These are phyloP conservation scores for Botrytis byssoidea DNA, from an alignment of 2,329 filamentous ascomycete species.

Conservation along the genomic window DNA sequence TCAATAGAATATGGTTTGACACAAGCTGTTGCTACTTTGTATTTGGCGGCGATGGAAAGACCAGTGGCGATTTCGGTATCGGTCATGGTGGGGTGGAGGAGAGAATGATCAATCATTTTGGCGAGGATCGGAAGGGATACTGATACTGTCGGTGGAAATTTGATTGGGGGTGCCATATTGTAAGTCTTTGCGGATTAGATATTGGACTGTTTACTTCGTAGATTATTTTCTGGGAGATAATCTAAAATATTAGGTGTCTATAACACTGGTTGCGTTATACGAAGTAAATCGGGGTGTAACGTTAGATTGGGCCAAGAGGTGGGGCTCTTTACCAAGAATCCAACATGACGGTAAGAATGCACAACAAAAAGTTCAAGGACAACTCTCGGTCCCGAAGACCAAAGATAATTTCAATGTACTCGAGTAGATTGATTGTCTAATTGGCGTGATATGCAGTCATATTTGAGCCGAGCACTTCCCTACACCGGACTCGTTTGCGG, in stretches of 20 bases:
- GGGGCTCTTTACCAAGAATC: neutral
- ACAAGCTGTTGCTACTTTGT: slow-evolving; percentile 55
- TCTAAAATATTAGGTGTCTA: neutral
- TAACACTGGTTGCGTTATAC: neutral
- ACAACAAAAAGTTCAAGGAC: neutral
- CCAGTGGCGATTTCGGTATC: slow-evolving; percentile 52
- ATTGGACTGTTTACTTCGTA: neutral
- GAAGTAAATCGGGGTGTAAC: neutral
- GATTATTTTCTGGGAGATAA: neutral
- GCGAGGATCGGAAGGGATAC: slow-evolving; percentile 50
- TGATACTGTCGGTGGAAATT: slow-evolving; percentile 35
- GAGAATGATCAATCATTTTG: slow-evolving; percentile 59
- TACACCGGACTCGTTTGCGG: neutral
- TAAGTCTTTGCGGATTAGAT: neutral
- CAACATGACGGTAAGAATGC: neutral
- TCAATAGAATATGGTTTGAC: slow-evolving; percentile 57
- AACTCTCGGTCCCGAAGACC: neutral
- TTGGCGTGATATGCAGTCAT: neutral
- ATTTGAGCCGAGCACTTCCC: neutral
- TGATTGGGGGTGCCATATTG: neutral
- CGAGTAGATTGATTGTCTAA: neutral
- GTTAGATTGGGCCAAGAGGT: neutral
- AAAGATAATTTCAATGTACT: neutral
- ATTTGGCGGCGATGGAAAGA: slow-evolving; percentile 47
- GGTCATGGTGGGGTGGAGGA: slow-evolving; percentile 61